Evolutionary conservation across 208 protist genomes (phyloP).

Genomic region (Wallacemonas rigidus): DNA sequence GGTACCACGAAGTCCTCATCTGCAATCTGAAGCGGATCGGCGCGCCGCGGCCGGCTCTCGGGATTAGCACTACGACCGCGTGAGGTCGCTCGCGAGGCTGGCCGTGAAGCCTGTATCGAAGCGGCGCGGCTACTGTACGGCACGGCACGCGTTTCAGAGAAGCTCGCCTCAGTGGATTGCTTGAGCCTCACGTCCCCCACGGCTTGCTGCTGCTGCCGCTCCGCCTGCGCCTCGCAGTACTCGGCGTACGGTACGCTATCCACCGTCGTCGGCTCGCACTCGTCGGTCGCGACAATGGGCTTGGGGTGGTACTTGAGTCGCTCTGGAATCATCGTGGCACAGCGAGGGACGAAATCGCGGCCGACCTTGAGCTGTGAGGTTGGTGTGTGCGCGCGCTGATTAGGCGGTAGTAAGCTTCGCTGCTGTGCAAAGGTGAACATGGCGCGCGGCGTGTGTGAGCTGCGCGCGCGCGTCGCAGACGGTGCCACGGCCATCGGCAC

Average conservation of each 20-base stretch:
- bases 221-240: constrained; percentile 16
- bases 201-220: constrained; percentile 26
- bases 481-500: constrained; percentile 2
- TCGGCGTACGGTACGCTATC: constrained; percentile 9
- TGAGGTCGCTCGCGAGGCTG: not conserved
- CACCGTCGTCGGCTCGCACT: constrained; percentile 16
- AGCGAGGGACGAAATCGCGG: constrained; percentile 31
- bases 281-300: constrained; percentile 12
- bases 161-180: not conserved
- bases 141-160: not conserved
- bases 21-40: not conserved
- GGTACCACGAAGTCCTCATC: constrained; percentile 18
- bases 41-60: not conserved
- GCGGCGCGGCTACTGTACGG: not conserved
- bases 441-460: constrained; percentile 18
- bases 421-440: not conserved
- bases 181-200: not conserved
- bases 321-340: constrained; percentile 51
- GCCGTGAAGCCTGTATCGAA: not conserved
- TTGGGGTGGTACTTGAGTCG: constrained; percentile 60
- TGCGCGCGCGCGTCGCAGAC: constrained; percentile 5
- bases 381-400: constrained; percentile 6
- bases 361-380: constrained; percentile 3
- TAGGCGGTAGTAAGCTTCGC: constrained; percentile 1
- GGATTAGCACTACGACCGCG: constrained; percentile 6